phyloP scores from a whole-genome alignment of 2,329 filamentous ascomycete genomes.

The Diaporthe eres region DNA sequence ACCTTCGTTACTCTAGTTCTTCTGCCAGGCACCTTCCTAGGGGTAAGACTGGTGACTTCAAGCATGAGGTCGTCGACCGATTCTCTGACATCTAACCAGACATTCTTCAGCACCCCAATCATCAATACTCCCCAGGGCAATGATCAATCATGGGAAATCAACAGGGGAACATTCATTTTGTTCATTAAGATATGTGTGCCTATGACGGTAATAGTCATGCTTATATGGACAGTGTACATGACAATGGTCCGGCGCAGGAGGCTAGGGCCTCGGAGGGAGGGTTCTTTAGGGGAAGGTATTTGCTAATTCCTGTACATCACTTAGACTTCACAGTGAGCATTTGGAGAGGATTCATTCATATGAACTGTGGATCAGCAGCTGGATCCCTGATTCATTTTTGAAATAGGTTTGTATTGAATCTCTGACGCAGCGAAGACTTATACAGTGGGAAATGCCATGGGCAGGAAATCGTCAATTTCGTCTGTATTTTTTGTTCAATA shows the following conservation, averaged over 20 bases:
- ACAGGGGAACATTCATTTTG: not conserved
- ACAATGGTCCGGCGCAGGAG: not conserved
- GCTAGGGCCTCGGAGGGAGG: too few relatives aligned
- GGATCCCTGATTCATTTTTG: not conserved
- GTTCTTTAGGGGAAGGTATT: not conserved
- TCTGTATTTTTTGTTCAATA: not conserved
- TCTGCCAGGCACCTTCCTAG: constrained; percentile 50
- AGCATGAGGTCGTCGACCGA: not conserved
- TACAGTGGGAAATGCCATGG: not conserved
- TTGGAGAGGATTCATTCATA: too few relatives aligned
- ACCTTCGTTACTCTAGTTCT: constrained; percentile 50
- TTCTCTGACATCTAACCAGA: constrained; percentile 34
- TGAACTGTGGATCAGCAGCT: too few relatives aligned
- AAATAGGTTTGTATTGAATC: not conserved
- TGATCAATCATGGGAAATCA: constrained; percentile 4
- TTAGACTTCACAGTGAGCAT: not conserved
- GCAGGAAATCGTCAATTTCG: not conserved
- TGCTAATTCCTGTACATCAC: not conserved
- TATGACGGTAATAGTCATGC: constrained; percentile 1
- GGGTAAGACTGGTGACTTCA: constrained; percentile 36
- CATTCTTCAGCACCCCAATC: constrained; percentile 34
- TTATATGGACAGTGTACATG: constrained; percentile 12
- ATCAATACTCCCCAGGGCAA: not conserved
- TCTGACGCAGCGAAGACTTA: not conserved
- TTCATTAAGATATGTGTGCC: constrained; percentile 20